Evolutionary conservation across 2,329 filamentous ascomycete genomes (phyloP).

Genomic region (Myriosclerotinia duriaeana): DNA sequence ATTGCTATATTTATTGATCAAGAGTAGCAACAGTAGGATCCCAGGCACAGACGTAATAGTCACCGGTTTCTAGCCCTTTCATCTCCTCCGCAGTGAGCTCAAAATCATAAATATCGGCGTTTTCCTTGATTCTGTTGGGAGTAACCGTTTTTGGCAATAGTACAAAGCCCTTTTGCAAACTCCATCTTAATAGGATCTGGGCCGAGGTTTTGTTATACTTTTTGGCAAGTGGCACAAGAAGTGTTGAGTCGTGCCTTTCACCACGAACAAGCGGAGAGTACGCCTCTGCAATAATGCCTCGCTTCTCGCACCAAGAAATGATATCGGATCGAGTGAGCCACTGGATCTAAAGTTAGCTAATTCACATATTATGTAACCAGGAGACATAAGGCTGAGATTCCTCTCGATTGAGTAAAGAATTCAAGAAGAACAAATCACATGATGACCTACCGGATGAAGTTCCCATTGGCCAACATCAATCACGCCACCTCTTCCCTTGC

Average conservation of each 20-base stretch:
- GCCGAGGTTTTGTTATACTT: slow-evolving; percentile 73
- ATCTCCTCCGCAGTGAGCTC: slow-evolving; percentile 55
- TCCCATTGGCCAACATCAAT: slow-evolving; percentile 87
- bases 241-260: slow-evolving; percentile 67
- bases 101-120: slow-evolving; percentile 57
- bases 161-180: slow-evolving; percentile 73
- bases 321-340: slow-evolving; percentile 83
- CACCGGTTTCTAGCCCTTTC: slow-evolving; percentile 49
- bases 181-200: slow-evolving; percentile 79
- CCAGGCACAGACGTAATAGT: slow-evolving; percentile 57
- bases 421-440: background rate
- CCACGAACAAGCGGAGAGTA: slow-evolving; percentile 64
- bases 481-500: slow-evolving; percentile 64
- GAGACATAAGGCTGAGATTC: background rate
- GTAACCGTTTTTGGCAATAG: slow-evolving; percentile 75
- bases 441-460: slow-evolving; percentile 61
- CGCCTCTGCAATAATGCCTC: slow-evolving; percentile 62
- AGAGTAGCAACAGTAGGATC: slow-evolving; percentile 53
- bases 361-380: background rate
- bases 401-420: too few species aligned
- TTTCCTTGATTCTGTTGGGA: slow-evolving; percentile 64
- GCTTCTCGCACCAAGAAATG: slow-evolving; percentile 69
- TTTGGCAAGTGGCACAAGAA: slow-evolving; percentile 61
- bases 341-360: background rate
- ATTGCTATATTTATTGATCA: slow-evolving; percentile 41